Evolutionary conservation across 2,329 filamentous ascomycete species (phyloP), one percentile per base, ranked within the genome.

Genomic region (Chaetomium olivaceum): DNA sequence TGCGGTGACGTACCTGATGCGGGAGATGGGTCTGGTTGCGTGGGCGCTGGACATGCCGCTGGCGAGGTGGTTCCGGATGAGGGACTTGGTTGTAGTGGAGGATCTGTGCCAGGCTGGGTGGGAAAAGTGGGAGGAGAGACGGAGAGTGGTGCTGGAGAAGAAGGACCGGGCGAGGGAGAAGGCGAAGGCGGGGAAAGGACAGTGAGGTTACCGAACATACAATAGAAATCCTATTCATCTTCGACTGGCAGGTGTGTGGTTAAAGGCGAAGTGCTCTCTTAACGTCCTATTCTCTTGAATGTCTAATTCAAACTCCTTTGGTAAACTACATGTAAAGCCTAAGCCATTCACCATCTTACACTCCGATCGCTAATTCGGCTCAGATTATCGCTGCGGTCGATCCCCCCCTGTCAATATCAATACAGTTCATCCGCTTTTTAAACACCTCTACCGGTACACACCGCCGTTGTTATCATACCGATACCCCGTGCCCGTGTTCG

Each of bases 51-150:
- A 92, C 29, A 81, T 86, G 43, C 84, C 86, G 31, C 71, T 90
- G 4, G 85, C 87, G 3, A 85, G 85, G 73, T 83, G 87, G 69
- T 80, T 95, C 57, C 84, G 94, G 66, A 80, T 96, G 57, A 84
- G 95, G 66, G 95, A 99, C 77, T 79, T 99, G 68, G 87, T 96
- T 14, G 83, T 96, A 7, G 89, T 90, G 75, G 94, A 98, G 78
- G 94, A 98, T 77, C 79, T 97, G 71, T 89, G 89, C 39, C 92
- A 97, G 80, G 90, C 93, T 51, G 95, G 95, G 2, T 99, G 94
- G 94, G 91, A 93, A 78, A 89, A 91, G 75, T 98, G 93, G 92
- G 89, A 94, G 77, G 81, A 82, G 58, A 79, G 73, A 71, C 81
- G 80, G 62, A 48, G 54, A 33, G 21, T 52, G 43, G 62, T 51